Evolutionary conservation across 805 yeast genomes (phyloP), one percentile per base, ranked within the genome.

Genomic region (Saccharomycopsis selenospora): DNA sequence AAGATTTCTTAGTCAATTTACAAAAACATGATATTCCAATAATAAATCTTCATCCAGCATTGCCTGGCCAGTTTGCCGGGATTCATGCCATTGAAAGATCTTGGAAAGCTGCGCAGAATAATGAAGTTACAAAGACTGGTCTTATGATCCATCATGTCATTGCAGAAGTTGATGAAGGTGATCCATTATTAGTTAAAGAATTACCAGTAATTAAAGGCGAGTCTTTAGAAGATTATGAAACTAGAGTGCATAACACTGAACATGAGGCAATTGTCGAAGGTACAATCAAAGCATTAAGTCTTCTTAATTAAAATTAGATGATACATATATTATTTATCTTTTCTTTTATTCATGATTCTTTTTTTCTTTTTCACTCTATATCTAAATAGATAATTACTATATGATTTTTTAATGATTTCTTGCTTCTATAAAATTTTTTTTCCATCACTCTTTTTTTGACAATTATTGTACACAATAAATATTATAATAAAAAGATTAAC

Each of bases 101-200:
- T 1, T 93, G 95, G 91, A 72, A 88, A 59, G 95, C 95, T 10
- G 96, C 96, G 33, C 96, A 90, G 61, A 79, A 78, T 24, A 96
- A 96, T 6, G 75, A 78, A 56, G 77, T 81, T 46, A 57, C 73
- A 6, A 77, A 75, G 55, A 96, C 95, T 13, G 99, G 99, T 1
- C 85, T 93, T 46, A 93, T 93, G 99, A 85, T 93, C 41, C 99
- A 93, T 69, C 79, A 84, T 60, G 98, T 93, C n/a, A 90, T 93
- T 57, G 86, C 89, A 43, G 95, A 86, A 59, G 99, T 93, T 4
- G 99, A 93, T 65, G 80, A 82, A 57, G 99, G 99, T 22, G 84
- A 82, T 57, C 97, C 99, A 2, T 65, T 93, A 38, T 67, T 93
- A 13, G 90, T 93, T 10, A 84, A 80, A 60, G 88, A 90, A 61